These are phyloP conservation scores for Starmerella tilneyi DNA, from an alignment of 805 yeast genomes.

Conservation along the genomic window DNA sequence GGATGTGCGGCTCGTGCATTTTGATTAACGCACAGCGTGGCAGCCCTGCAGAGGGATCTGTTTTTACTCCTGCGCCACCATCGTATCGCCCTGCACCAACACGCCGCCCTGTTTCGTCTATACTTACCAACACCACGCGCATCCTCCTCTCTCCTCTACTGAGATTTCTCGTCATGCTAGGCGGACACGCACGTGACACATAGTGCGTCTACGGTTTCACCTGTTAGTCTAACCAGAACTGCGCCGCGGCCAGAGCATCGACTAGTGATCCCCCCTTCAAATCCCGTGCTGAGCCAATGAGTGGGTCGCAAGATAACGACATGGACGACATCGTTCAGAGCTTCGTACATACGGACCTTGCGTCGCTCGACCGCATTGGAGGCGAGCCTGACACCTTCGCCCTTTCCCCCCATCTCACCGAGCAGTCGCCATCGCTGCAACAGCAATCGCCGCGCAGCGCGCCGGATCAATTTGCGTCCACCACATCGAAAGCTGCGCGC, in stretches of 20 bases:
- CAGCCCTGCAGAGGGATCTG: too few species aligned
- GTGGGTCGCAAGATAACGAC: constrained; percentile 16
- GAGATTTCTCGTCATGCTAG: not conserved
- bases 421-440: constrained; percentile 17
- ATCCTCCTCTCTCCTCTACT: too few species aligned
- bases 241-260: constrained; percentile 1
- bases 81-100: too few species aligned
- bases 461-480: not conserved
- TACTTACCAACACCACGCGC: too few species aligned
- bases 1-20: too few species aligned
- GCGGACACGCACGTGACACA: not conserved
- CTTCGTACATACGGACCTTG: constrained; percentile 29
- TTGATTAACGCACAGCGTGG: too few species aligned
- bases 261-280: not conserved
- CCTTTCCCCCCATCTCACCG: constrained; percentile 23
- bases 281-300: too few species aligned
- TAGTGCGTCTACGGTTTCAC: not conserved
- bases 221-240: not conserved
- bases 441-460: not conserved
- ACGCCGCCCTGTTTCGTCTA: too few species aligned
- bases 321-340: constrained; percentile 29
- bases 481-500: not conserved
- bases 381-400: constrained; percentile 21
- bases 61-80: too few species aligned
- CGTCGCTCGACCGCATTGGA: constrained; percentile 29